Conservation (phyloP, 495 filamentous ascomycete species). For the Achaetomiella virescens region DNA sequence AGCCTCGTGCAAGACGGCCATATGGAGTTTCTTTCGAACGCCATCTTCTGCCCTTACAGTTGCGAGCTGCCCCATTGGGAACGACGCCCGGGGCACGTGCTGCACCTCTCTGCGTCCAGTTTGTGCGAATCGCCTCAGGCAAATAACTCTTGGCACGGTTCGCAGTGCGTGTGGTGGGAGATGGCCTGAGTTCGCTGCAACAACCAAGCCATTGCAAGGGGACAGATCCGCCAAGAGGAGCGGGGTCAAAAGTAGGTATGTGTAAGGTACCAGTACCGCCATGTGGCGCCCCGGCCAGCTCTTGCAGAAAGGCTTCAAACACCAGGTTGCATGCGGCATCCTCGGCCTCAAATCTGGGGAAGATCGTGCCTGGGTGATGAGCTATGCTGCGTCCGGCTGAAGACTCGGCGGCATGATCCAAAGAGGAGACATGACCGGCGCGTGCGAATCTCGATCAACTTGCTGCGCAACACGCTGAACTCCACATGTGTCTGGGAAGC, state of each 20-base stretch:
- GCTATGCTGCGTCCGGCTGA: background rate
- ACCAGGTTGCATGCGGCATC: background rate
- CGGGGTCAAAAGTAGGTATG: background rate
- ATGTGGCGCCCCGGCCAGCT: background rate
- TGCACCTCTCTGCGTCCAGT: background rate
- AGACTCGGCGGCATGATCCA: too few relatives aligned
- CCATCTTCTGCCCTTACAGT: background rate
- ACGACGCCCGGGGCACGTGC: constrained; percentile 9
- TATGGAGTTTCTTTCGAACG: background rate
- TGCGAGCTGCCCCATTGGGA: constrained; percentile 17
- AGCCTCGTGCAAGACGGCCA: background rate
- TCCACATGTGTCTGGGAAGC: too few relatives aligned
- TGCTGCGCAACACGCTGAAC: too few relatives aligned
- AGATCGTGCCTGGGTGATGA: background rate
- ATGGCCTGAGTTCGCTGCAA: background rate
- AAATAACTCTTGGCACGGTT: background rate
- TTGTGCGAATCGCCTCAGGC: constrained; percentile 3
- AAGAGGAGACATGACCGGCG: too few relatives aligned
- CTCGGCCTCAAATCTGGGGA: constrained; percentile 7
- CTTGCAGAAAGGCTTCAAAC: background rate
- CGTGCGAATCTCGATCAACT: too few relatives aligned
- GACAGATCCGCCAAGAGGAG: constrained; percentile 4
- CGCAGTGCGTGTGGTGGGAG: background rate
- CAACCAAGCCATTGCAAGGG: background rate
- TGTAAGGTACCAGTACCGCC: constrained; percentile 1